phyloP scores from a whole-genome alignment of 2,329 filamentous ascomycete species.

The Aureobasidium uvarum region DNA sequence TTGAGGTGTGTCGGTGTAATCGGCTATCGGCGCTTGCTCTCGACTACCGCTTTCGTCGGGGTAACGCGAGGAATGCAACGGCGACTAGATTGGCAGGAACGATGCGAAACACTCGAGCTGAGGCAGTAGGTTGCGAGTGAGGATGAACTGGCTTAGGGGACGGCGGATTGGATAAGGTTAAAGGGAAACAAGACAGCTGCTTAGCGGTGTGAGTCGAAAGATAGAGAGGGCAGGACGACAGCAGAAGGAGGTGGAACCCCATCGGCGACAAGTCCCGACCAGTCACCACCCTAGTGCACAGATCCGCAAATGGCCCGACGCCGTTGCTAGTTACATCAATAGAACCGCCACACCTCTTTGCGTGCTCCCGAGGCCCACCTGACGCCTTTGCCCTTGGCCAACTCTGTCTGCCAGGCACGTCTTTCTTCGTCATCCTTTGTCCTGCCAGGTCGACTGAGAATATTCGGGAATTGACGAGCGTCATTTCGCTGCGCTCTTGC shows the following conservation, averaged over 20 bases:
- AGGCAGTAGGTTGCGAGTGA: slow-evolving; percentile 12
- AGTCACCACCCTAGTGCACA: slow-evolving; percentile 14
- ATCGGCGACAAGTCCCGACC: slow-evolving; percentile 19
- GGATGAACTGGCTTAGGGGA: slow-evolving; percentile 1
- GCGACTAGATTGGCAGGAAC: slow-evolving; percentile 25
- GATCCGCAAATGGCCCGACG: slow-evolving; percentile 10
- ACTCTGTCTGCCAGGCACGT: slow-evolving; percentile 19
- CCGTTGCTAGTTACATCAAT: slow-evolving; percentile 20
- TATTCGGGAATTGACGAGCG: slow-evolving; percentile 16
- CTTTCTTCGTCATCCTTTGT: slow-evolving; percentile 22
- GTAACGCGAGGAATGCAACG: slow-evolving; percentile 28
- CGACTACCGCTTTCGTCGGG: slow-evolving; percentile 24
- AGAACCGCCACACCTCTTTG: slow-evolving; percentile 17
- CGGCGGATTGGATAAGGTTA: slow-evolving; percentile 14
- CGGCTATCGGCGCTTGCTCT: slow-evolving; percentile 24
- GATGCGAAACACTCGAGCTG: slow-evolving; percentile 17
- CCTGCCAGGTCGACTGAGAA: slow-evolving; percentile 2
- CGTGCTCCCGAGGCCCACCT: slow-evolving; percentile 20
- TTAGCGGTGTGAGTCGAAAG: slow-evolving; percentile 26
- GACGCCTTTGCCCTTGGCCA: slow-evolving; percentile 6
- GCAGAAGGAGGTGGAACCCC: slow-evolving; percentile 22
- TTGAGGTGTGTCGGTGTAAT: slow-evolving; percentile 16
- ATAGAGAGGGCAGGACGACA: slow-evolving; percentile 21
- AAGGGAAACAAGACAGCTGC: slow-evolving; percentile 18
- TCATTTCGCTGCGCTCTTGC: slow-evolving; percentile 11